A percentile compares a stretch with the other conserved stretches of the same genome.
Conservation (phyloP, 1,284 basidiomycete genomes). For the Kalmanozyma brasiliensis region DNA sequence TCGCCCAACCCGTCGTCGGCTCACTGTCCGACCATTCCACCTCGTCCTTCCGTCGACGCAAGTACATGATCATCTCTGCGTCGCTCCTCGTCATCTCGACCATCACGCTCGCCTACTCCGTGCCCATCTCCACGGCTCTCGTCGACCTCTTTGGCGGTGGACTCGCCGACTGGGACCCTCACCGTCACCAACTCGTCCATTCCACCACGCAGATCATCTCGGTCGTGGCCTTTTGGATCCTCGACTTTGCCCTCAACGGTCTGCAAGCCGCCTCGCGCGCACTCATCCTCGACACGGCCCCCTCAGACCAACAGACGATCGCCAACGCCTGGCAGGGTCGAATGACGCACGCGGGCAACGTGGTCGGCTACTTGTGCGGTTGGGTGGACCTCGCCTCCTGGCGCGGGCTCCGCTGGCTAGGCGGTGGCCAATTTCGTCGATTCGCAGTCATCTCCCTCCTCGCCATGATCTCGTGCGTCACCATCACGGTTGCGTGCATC, state of each 20-base stretch:
- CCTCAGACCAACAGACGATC: constrained; percentile 83
- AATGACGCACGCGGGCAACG: constrained; percentile 62
- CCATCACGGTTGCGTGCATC: constrained; percentile 84
- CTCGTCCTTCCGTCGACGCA: constrained; percentile 82
- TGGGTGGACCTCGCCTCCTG: constrained; percentile 83
- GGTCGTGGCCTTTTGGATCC: constrained; percentile 88
- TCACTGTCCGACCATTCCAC: constrained; percentile 89
- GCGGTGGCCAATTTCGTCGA: constrained; percentile 93
- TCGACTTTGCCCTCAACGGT: constrained; percentile 92
- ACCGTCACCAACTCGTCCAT: constrained; percentile 68
- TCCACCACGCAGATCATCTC: constrained; percentile 72
- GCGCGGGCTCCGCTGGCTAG: constrained; percentile 80
- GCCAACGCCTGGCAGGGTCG: constrained; percentile 98
- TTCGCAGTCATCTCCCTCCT: constrained; percentile 87
- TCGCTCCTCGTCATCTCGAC: constrained; percentile 77
- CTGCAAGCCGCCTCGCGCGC: constrained; percentile 92
- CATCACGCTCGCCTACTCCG: constrained; percentile 87
- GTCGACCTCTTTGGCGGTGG: constrained; percentile 82
- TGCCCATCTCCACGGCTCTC: constrained; percentile 77
- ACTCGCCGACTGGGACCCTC: constrained; percentile 89
- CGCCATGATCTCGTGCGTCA: constrained; percentile 82
- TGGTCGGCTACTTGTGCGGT: constrained; percentile 71
- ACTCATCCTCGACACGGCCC: constrained; percentile 87
- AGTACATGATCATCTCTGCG: constrained; percentile 87
- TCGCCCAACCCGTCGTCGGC: constrained; percentile 96